Percentiles rank a stretch among this genome's conserved stretches.
These are phyloP conservation scores for Pythium myriotylum DNA, from an alignment of 352 stramenopile species.

Conservation along the genomic window DNA sequence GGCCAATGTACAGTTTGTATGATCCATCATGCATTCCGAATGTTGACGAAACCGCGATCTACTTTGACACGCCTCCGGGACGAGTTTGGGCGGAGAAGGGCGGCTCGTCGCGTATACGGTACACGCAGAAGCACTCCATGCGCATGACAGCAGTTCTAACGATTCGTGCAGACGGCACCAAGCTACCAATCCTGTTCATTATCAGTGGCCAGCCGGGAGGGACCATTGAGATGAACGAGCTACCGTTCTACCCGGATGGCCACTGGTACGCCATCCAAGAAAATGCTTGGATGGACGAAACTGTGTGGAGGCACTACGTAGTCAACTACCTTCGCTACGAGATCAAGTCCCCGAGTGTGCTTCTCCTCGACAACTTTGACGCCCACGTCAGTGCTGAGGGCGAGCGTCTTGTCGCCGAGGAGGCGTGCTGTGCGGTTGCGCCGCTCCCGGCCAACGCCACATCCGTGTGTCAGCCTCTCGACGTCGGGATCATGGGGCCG, in stretches of 20 bases:
- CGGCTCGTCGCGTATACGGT: constrained; percentile 7
- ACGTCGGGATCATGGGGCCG: constrained; percentile 20
- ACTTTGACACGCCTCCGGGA: constrained; percentile 15
- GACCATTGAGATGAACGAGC: constrained; percentile 24
- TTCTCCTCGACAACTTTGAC: constrained; percentile 32
- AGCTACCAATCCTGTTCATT: constrained; percentile 30
- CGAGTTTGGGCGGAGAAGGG: constrained; percentile 15
- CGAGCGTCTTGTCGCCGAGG: background rate
- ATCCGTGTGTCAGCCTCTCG: constrained; percentile 21
- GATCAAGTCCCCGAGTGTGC: constrained; percentile 4
- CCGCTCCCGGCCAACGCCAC: constrained; percentile 18
- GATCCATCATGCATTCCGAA: constrained; percentile 11
- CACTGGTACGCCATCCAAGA: constrained; percentile 26
- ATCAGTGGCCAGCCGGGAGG: constrained; percentile 13
- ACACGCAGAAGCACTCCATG: constrained; percentile 15
- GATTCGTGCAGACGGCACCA: constrained; percentile 19
- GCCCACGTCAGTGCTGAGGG: constrained; percentile 17
- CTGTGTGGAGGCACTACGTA: constrained; percentile 17
- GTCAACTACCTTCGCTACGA: constrained; percentile 3
- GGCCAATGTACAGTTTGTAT: constrained; percentile 2
- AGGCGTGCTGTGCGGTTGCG: constrained; percentile 8
- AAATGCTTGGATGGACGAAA: constrained; percentile 31
- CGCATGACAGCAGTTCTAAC: constrained; percentile 24
- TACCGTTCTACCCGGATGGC: constrained; percentile 15
- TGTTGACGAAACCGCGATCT: constrained; percentile 25